Percentiles rank a stretch among this genome's conserved stretches.
These are phyloP conservation scores for Tetrahymena elliotti DNA, from an alignment of 73 alveolate genomes.

Conservation along the genomic window DNA sequence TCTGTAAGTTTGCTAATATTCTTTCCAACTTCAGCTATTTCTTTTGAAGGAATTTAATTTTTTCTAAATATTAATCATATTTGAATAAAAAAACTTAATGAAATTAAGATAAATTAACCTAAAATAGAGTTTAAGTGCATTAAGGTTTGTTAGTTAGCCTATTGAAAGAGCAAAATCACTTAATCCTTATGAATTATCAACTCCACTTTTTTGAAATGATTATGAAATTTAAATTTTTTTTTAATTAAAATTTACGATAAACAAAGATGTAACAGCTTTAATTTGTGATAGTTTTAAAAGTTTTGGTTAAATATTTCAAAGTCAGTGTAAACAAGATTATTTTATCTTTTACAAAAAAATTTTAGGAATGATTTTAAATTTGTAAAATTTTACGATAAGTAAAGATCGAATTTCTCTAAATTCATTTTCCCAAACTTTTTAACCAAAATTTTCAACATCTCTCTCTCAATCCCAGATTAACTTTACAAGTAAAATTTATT, in stretches of 20 bases:
- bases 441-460: not conserved
- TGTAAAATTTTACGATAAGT: not conserved
- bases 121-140: not conserved
- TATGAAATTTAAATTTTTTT: not conserved
- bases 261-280: not conserved
- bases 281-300: not conserved
- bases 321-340: not conserved
- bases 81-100: not conserved
- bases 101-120: not conserved
- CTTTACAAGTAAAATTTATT: not conserved
- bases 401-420: not conserved
- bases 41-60: not conserved
- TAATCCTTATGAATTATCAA: not conserved
- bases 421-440: not conserved
- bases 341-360: not conserved
- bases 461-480: not conserved
- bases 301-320: not conserved
- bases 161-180: not conserved
- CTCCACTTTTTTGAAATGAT: not conserved
- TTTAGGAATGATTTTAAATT: not conserved
- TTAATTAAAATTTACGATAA: not conserved
- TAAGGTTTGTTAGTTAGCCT: not conserved
- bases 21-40: not conserved
- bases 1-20: not conserved
- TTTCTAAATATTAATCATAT: not conserved